Evolutionary conservation across 352 stramenopile genomes (phyloP), one percentile per base, ranked within the genome.

Genomic region (Pythium vanterpoolii): DNA sequence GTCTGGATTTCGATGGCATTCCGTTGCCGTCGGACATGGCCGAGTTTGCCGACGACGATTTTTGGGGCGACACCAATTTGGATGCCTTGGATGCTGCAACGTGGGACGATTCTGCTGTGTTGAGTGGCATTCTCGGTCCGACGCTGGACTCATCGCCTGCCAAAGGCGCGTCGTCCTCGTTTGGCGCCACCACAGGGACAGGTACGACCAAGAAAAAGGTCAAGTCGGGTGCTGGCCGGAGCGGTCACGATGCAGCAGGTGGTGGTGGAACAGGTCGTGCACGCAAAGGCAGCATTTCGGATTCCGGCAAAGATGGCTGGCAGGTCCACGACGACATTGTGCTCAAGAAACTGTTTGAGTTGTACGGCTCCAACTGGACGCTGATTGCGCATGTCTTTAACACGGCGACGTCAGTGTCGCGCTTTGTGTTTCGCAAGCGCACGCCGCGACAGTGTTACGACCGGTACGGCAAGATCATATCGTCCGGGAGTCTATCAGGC

Each of bases 301-400:
- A 90, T 54, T 71, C 73, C 13, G 71, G 69, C 14, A 73, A 76
- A 10, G 55, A 68, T 8, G 66, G 62, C 11, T 96, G 86, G 86
- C 89, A 71, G 39, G 56, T 77, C 43, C 71, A 87, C 23, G 84
- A 94, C 48, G 86, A 96, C 55, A 65, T 86, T 8, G 66, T 93
- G 26, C 66, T 96, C 4, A 89, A 89, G 68, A 93, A 93, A 65
- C 62, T 94, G 13, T 89, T 92, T 42, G 84, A 94, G 53, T 65
- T 91, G 24, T 96, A 96, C 55, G 86, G 86, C 2, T 77, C 83
- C 23, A 96, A 96, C 45, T 96, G 86, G 86, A 91, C 82, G 45
- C 73, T 96, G 13, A 90, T 96, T 33, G 80, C 86, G 6, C 84
- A 96, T 47, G 82, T 93, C 33, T 79, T 94, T 45, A 93, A 93